Evolutionary conservation across 1,284 basidiomycete genomes (phyloP), one percentile per base, ranked within the genome.

Genomic region (Cystobasidium slooffiae): DNA sequence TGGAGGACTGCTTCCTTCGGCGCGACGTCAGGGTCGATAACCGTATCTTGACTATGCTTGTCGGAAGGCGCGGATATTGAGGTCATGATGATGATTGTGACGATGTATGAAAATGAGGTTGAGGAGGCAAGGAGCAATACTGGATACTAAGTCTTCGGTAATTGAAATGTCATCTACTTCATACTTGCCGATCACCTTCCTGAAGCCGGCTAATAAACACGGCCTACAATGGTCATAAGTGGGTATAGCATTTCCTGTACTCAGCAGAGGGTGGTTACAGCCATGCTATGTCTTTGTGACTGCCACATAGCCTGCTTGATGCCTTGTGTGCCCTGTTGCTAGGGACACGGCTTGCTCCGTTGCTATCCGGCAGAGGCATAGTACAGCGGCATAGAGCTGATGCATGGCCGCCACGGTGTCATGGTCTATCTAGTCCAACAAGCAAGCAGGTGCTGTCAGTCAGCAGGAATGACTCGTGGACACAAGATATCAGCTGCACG

Each of bases 1-100:
- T 22, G 51, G 53, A 66, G 51, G 6, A n/a, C 18, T 24, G 39
- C 64, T 37, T 66, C 49, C 43, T 66, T 66, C n/a, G 61, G 61
- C 20, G 61, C 61, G 14, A 63, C 44, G 46, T 63, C 61, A 49
- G 61, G 44, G 61, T 63, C 44, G 46, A 47, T 44, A 20, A 63
- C 43, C 20, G 46, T 41, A 20, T 46, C 56, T 58, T 58, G 56
- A n/a, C 56, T 39, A 18, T 41, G n/a, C n/a, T 58, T 39, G 56
- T 39, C 3, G 31, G 56, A 9, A 12, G 37, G 43, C n/a, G n/a
- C n/a, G n/a, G n/a, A n/a, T n/a, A n/a, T n/a, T n/a, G n/a, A n/a
- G n/a, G n/a, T n/a, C 46, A 41, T 52, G 51, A 6, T 58, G 56
- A 47, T 47, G 56, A 58, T 7, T 31, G 5, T 39, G 56, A 39